Conservation (phyloP, 371 early-diverging fungal species). For the Spiromyces aspiralis region DNA sequence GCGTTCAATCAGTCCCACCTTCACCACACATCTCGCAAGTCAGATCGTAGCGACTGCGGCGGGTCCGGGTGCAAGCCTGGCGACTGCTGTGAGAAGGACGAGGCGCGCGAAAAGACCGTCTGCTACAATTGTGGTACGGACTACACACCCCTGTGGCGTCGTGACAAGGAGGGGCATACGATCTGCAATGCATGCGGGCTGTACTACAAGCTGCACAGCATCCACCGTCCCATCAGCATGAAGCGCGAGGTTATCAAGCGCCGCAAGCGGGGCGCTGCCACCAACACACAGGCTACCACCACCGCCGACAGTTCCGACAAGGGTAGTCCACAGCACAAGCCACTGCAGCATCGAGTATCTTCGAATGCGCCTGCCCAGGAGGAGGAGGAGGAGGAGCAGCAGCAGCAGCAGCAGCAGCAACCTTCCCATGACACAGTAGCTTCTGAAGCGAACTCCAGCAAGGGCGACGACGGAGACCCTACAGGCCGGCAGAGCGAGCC, state of each 20-base stretch:
- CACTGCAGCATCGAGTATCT: background rate
- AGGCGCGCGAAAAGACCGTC: constrained; percentile 45
- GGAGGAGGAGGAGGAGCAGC: background rate
- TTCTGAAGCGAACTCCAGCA: no score
- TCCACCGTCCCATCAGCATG: constrained; percentile 51
- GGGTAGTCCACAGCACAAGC: constrained; percentile 1
- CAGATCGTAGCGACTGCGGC: background rate
- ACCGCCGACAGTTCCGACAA: background rate
- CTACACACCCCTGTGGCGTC: constrained; percentile 91
- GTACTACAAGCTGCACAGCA: constrained; percentile 47
- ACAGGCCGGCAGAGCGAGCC: no score
- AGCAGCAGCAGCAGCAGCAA: constrained; percentile 8
- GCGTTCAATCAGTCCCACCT: constrained; percentile 53
- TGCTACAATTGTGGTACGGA: constrained; percentile 85
- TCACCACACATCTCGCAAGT: constrained; percentile 10
- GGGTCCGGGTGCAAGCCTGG: background rate
- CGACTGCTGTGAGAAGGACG: background rate
- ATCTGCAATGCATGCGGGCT: constrained; percentile 96
- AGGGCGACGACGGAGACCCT: no score
- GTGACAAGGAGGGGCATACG: constrained; percentile 60
- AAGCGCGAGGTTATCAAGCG: constrained; percentile 68
- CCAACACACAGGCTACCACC: background rate
- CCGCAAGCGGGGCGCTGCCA: constrained; percentile 37
- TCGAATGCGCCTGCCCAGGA: background rate
- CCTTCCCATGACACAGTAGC: no score